Evolutionary conservation across 1,284 basidiomycete species (phyloP).

Genomic region (Mycosarcoma mackinlayi): DNA sequence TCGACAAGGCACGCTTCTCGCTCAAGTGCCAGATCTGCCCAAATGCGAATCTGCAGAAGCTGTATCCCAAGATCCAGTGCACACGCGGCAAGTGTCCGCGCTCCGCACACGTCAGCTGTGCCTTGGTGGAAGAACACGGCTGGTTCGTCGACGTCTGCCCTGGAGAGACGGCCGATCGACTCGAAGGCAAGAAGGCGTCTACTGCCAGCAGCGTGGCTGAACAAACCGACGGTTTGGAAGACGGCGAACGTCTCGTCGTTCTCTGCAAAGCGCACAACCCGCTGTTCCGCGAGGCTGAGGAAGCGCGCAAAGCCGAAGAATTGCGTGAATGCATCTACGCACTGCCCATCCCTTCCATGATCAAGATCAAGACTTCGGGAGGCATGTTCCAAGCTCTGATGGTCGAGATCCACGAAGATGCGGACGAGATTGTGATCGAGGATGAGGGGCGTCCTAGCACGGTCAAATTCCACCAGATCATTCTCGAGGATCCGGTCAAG

Average conservation of each 20-base stretch:
- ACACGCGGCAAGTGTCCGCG: conserved; percentile 91
- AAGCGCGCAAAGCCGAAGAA: conserved; percentile 43
- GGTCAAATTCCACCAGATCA: conserved; percentile 48
- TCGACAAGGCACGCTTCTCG: conserved; percentile 58
- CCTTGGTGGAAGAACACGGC: conserved; percentile 69
- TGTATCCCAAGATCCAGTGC: conserved; percentile 93
- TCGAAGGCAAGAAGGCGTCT: conserved; percentile 53
- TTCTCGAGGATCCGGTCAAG: conserved; percentile 29
- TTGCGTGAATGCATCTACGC: conserved; percentile 40
- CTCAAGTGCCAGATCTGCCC: conserved; percentile 84
- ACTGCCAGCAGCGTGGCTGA: background rate
- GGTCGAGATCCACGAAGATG: conserved; percentile 38
- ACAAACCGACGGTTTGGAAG: conserved; percentile 13
- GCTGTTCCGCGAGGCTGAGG: conserved; percentile 47
- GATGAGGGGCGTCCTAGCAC: conserved; percentile 46
- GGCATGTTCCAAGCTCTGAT: conserved; percentile 52
- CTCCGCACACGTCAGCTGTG: conserved; percentile 93
- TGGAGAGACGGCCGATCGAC: conserved; percentile 49
- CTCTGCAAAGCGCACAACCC: conserved; percentile 66
- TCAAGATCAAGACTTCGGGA: conserved; percentile 52
- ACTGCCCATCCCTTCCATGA: conserved; percentile 30
- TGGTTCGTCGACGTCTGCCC: conserved; percentile 61
- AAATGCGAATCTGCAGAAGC: conserved; percentile 75
- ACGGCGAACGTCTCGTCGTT: conserved; percentile 61
- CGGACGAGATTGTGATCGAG: conserved; percentile 47